Base-by-base conservation (phyloP, 2,329 filamentous ascomycete species). In the Fusarium compactum region DNA sequence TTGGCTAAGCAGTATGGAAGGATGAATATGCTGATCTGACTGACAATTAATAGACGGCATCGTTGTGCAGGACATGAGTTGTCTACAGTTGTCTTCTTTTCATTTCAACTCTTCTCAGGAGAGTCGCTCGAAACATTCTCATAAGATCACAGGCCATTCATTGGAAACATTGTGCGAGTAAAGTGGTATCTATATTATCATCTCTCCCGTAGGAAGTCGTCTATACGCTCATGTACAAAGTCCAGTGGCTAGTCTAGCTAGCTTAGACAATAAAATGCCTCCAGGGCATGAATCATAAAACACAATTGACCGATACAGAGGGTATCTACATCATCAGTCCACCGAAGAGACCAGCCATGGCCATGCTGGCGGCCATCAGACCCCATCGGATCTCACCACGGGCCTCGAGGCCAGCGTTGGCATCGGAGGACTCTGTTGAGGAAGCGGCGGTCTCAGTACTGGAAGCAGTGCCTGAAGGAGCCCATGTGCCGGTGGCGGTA, bases 321-420 rank as follows among this genome's bases (percentile, higher is more conserved):
- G 48, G 7, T 18, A 18, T 62, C 44, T 71, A 71, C 45, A 75
- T 48, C 67, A 75, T 66, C 48, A 75, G n/a, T 7, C 69, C 73
- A 11, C 69, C 71, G n/a, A 73, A 46, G 40, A 75, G 52, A 8
- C 64, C 73, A 6, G 73, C 67, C 67, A 75, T 52, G 10, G 71
- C 63, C 38, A 73, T 45, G 9, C 70, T 69, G 15, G 64, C 11
- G 32, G 58, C 71, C 73, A 74, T 74, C 11, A 75, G 62, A 38
- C 71, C 71, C 73, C 73, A 75, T n/a, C 71, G 73, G 22, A 75
- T 67, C 46, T 75, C 71, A 22, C 73, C 73, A 18, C 58, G 50
- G 10, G 67, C 34, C 29, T 62, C 64, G 0, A 70, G 32, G 27
- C 73, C 73, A 16, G 73, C 73, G 27, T 65, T 72, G 3, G 73